Conservation (phyloP, 208 protist species). For the Trypanosoma cruzi region DNA sequence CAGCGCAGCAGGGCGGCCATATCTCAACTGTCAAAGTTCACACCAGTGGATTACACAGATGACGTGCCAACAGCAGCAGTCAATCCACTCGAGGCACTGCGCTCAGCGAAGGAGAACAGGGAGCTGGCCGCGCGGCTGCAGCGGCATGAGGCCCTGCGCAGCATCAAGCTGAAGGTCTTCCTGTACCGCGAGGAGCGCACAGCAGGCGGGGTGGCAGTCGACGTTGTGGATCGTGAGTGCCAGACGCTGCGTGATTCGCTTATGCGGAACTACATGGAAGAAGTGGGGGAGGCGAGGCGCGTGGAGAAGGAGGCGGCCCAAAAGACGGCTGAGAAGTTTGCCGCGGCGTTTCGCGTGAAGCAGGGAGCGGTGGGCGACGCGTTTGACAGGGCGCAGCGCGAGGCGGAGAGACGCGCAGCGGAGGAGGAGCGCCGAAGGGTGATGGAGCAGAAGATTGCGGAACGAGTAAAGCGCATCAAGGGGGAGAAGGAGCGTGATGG, state of each 20-base stretch:
- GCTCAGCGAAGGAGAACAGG: slow-evolving; percentile 71
- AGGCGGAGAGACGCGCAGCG: slow-evolving; percentile 39
- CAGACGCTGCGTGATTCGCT: slow-evolving; percentile 53
- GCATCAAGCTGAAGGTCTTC: slow-evolving; percentile 55
- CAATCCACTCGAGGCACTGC: slow-evolving; percentile 70
- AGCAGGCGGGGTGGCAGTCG: slow-evolving; percentile 39
- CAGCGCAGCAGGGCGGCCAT: slow-evolving; percentile 72
- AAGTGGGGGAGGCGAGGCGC: slow-evolving; percentile 32
- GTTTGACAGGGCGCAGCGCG: slow-evolving; percentile 60
- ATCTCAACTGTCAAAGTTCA: slow-evolving; percentile 25
- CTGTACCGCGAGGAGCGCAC: slow-evolving; percentile 76
- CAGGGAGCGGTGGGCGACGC: slow-evolving; percentile 27
- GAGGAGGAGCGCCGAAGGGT: slow-evolving; percentile 50
- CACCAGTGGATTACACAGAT: slow-evolving; percentile 33
- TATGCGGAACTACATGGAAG: slow-evolving; percentile 25
- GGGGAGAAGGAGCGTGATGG: slow-evolving; percentile 29
- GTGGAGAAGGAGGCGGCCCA: slow-evolving; percentile 36
- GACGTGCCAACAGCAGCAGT: slow-evolving; percentile 34
- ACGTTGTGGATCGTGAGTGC: slow-evolving; percentile 68
- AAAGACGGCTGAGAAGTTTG: slow-evolving; percentile 79
- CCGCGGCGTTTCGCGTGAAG: slow-evolving; percentile 67
- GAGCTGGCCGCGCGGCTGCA: slow-evolving; percentile 58
- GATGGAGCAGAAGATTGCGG: slow-evolving; percentile 69
- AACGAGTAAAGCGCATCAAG: slow-evolving; percentile 67
- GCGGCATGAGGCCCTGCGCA: slow-evolving; percentile 56